phyloP scores from a whole-genome alignment of 345 rosid species.

The Populus alba region DNA sequence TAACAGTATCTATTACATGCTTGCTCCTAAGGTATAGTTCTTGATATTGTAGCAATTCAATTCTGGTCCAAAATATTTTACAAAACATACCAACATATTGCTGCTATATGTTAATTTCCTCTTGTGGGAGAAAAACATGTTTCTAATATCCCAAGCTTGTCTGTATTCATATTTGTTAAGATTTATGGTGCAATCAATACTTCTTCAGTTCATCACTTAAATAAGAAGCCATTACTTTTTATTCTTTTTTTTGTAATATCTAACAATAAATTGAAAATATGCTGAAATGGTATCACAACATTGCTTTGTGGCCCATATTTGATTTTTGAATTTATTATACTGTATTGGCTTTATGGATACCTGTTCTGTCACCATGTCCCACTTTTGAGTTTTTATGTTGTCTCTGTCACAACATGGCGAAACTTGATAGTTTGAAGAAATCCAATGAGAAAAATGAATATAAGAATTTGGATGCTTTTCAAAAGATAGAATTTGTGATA shows the following conservation, averaged over 20 bases:
- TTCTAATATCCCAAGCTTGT: background rate
- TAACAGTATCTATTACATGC: constrained; percentile 89
- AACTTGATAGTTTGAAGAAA: too few relatives aligned
- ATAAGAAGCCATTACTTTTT: too few relatives aligned
- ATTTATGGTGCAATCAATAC: background rate
- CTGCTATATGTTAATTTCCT: background rate
- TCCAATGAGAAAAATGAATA: too few relatives aligned
- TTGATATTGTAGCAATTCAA: constrained; percentile 6
- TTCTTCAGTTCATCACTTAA: too few relatives aligned
- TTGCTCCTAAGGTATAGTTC: constrained; percentile 85
- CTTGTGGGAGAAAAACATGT: background rate
- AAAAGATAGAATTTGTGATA: too few relatives aligned
- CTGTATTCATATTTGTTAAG: background rate
- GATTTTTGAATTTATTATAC: background rate
- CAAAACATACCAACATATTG: background rate
- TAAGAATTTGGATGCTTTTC: too few relatives aligned
- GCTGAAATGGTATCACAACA: background rate
- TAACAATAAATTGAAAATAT: background rate
- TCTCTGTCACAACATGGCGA: too few relatives aligned
- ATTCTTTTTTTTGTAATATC: too few relatives aligned
- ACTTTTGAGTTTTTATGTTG: background rate
- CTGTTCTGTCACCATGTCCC: background rate
- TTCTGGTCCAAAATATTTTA: background rate
- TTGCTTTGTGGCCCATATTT: background rate
- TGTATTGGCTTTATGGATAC: background rate